phyloP scores from a whole-genome alignment of 345 rosid species.

The Streptanthus diversifolius region DNA sequence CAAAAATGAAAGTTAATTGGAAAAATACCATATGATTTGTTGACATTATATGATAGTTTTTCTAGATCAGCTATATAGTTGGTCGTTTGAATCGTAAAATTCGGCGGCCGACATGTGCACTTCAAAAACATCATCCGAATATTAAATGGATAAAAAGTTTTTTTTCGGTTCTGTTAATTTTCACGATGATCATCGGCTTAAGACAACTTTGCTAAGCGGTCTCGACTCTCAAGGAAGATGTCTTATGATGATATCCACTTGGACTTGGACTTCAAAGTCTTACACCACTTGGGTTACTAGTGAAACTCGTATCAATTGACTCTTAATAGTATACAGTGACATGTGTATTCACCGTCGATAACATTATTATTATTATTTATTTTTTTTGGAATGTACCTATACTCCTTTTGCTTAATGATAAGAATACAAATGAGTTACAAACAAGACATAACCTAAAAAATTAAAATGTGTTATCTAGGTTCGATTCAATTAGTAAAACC shows the following conservation, averaged over 20 bases:
- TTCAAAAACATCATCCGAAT: not conserved
- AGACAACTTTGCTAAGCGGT: not conserved
- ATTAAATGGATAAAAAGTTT: not conserved
- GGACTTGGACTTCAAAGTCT: conserved; percentile 27
- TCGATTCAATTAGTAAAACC: not conserved
- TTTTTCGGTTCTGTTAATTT: not conserved
- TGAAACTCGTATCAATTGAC: conserved; percentile 12
- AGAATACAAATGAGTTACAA: not conserved
- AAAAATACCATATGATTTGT: not conserved
- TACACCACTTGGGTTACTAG: not conserved
- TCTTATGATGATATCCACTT: conserved; percentile 8
- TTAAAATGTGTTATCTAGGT: not conserved
- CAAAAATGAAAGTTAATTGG: not conserved
- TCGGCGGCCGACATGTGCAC: not conserved
- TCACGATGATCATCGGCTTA: not conserved
- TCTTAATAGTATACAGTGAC: not conserved
- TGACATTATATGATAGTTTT: not conserved
- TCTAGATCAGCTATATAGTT: not conserved
- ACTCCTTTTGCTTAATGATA: not conserved
- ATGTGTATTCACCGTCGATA: not conserved
- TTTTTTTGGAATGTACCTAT: not conserved
- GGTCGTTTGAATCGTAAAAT: not conserved
- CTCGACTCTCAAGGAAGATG: not conserved
- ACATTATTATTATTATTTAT: too few relatives aligned
- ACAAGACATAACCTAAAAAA: not conserved